phyloP scores from a whole-genome alignment of 768 basidiomycete species.

The Auriscalpium microsporum region DNA sequence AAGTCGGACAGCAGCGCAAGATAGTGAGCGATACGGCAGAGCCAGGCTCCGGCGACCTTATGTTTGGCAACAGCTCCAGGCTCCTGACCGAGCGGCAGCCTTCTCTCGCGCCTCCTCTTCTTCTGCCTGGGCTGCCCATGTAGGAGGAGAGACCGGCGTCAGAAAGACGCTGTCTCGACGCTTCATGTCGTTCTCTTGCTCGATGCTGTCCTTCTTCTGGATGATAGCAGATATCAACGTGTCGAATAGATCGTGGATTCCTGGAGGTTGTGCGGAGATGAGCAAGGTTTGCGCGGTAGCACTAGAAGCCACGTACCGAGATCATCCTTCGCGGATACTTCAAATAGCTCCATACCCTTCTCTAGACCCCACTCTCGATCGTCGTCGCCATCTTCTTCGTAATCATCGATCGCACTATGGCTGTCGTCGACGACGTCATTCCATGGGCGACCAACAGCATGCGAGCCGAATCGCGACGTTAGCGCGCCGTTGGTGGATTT shows the following conservation, averaged over 20 bases:
- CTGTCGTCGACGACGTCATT: slow-evolving; percentile 53
- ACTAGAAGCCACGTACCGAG: slow-evolving; percentile 41
- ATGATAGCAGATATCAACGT: slow-evolving; percentile 77
- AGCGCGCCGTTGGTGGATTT: slow-evolving; percentile 5
- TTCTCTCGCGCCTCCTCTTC: slow-evolving; percentile 65
- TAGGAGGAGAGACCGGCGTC: slow-evolving; percentile 49
- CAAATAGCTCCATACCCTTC: slow-evolving; percentile 82
- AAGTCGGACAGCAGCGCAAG: neutral
- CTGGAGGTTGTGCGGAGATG: slow-evolving; percentile 28
- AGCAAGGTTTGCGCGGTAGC: neutral
- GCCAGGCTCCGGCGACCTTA: slow-evolving; percentile 18
- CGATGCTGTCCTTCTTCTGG: slow-evolving; percentile 66
- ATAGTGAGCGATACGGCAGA: slow-evolving; percentile 1
- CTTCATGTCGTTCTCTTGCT: slow-evolving; percentile 70
- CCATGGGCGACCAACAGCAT: slow-evolving; percentile 31
- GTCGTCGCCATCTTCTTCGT: slow-evolving; percentile 38
- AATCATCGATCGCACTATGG: slow-evolving; percentile 58
- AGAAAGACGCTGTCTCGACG: slow-evolving; percentile 82
- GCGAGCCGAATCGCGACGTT: slow-evolving; percentile 50
- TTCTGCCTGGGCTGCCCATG: slow-evolving; percentile 75
- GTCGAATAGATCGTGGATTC: slow-evolving; percentile 74
- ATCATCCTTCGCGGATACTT: slow-evolving; percentile 89
- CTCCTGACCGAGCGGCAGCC: slow-evolving; percentile 31
- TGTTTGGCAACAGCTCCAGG: slow-evolving; percentile 64
- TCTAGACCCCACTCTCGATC: slow-evolving; percentile 68